phyloP scores from a whole-genome alignment of 208 protist genomes.

The Acanthamoeba triangularis region DNA sequence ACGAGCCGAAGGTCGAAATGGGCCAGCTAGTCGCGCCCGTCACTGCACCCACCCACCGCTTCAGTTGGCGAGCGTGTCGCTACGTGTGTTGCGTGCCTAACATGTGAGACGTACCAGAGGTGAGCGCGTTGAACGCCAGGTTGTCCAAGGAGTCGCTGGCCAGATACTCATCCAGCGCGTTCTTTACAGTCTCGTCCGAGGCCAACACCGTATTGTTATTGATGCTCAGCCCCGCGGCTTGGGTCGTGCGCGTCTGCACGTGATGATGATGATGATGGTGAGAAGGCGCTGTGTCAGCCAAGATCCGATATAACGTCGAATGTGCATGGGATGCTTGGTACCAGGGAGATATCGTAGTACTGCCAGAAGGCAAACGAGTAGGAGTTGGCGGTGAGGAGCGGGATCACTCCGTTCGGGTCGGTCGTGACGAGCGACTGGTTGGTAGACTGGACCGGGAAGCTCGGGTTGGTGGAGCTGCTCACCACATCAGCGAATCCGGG shows the following conservation, averaged over 20 bases:
- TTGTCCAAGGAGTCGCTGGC: neutral
- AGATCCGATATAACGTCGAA: neutral
- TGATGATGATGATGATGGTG: neutral
- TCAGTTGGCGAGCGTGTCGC: no score
- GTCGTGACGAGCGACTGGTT: neutral
- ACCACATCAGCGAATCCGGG: neutral
- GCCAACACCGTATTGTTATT: neutral
- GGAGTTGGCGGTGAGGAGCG: neutral
- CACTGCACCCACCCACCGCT: neutral
- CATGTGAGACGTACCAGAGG: neutral
- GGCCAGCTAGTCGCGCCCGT: neutral
- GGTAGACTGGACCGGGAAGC: constrained; percentile 2
- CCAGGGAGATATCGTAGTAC: neutral
- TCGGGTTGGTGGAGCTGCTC: neutral
- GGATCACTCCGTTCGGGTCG: neutral
- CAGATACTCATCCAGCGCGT: neutral
- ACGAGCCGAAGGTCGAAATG: neutral
- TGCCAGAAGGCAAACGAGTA: constrained; percentile 14
- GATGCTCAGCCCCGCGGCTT: neutral
- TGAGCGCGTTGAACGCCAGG: neutral
- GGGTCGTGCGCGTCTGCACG: neutral
- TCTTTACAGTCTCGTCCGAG: neutral
- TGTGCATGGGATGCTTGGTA: neutral
- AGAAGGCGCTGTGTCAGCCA: neutral
- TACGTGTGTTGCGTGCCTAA: neutral